These are phyloP conservation scores for Bacidia rubella DNA, from an alignment of 495 filamentous ascomycete species.

Conservation along the genomic window DNA sequence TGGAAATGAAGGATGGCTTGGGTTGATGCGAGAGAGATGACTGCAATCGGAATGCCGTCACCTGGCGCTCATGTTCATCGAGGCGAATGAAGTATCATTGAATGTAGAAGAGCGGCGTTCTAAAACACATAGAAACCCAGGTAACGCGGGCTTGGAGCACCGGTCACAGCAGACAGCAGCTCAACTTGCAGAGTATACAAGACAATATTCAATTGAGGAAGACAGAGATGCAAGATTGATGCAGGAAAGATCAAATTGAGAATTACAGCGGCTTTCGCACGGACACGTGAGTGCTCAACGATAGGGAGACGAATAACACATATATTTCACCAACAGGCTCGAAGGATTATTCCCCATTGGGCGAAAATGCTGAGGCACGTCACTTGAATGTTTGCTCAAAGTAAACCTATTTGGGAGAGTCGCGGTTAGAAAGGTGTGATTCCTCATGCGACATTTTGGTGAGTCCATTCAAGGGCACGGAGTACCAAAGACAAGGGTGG, in stretches of 20 bases:
- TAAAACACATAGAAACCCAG: too few relatives aligned
- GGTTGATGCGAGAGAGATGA: constrained; percentile 5
- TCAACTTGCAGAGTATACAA: constrained; percentile 4
- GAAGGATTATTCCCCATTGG: constrained; percentile 9
- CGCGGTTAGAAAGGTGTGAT: neutral
- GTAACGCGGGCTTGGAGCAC: too few relatives aligned
- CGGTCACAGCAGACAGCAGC: too few relatives aligned
- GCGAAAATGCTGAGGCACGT: neutral
- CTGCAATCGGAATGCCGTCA: neutral
- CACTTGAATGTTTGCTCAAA: neutral
- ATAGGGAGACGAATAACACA: neutral
- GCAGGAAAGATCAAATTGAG: neutral
- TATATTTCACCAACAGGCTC: constrained; percentile 5
- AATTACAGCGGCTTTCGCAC: neutral
- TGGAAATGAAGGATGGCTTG: neutral
- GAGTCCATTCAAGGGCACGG: constrained; percentile 1
- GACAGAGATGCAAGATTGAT: constrained; percentile 5
- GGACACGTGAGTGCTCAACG: neutral
- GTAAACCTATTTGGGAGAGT: neutral
- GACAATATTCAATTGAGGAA: neutral
- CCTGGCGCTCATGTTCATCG: neutral
- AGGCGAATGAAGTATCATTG: constrained; percentile 1
- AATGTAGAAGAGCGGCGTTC: neutral
- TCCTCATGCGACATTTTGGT: constrained; percentile 1
- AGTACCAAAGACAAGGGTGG: neutral